These are phyloP conservation scores for Cardamine chenopodiifolia DNA, from an alignment of 345 rosid species.

Conservation along the genomic window DNA sequence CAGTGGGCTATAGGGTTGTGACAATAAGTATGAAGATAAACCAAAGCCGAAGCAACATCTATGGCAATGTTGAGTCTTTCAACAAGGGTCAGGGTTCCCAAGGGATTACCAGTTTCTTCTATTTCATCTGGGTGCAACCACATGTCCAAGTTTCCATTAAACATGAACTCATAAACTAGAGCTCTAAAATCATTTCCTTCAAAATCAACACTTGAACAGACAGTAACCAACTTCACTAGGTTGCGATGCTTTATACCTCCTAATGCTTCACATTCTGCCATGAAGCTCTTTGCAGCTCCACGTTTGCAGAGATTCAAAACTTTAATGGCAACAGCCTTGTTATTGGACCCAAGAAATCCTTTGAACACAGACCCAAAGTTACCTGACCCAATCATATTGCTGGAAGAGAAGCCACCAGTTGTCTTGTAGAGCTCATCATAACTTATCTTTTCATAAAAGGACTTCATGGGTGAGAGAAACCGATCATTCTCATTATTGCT, in stretches of 20 bases:
- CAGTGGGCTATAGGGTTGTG: constrained; percentile 33
- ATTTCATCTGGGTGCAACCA: constrained; percentile 26
- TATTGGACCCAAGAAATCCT: not conserved
- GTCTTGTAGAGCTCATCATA: constrained; percentile 35
- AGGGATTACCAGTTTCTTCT: not conserved
- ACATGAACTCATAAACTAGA: constrained; percentile 35
- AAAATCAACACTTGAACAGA: constrained; percentile 42
- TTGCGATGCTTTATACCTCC: constrained; percentile 46
- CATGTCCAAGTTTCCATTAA: constrained; percentile 35
- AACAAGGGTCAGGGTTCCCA: not conserved
- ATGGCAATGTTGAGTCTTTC: constrained; percentile 27
- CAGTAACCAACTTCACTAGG: constrained; percentile 47
- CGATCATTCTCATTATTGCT: not conserved
- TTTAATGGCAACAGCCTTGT: constrained; percentile 35
- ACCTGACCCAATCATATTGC: constrained; percentile 37
- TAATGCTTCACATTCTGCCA: constrained; percentile 53
- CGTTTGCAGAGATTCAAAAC: constrained; percentile 45
- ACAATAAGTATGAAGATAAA: constrained; percentile 29
- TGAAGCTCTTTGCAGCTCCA: constrained; percentile 52
- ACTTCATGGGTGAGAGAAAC: not conserved
- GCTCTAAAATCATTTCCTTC: constrained; percentile 39
- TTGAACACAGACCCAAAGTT: constrained; percentile 33
- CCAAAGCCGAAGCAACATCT: constrained; percentile 32
- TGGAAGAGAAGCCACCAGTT: constrained; percentile 38
- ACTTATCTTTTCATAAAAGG: constrained; percentile 18